Conservation (phyloP, 257 asterid species). For the Solanum bulbocastanum region DNA sequence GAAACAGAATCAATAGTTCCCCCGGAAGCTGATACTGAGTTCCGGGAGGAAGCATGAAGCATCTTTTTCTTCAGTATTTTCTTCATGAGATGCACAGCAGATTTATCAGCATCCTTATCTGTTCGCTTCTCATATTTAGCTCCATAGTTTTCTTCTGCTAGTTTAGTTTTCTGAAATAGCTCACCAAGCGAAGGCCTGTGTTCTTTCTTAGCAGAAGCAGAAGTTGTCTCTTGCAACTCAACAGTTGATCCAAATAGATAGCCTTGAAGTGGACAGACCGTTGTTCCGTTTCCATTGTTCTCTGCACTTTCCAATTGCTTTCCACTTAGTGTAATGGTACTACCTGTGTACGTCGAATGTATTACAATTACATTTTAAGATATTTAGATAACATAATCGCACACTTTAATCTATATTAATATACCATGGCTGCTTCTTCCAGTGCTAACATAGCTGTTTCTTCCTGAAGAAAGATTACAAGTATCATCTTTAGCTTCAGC, state of each 20-base stretch:
- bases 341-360: not conserved
- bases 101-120: conserved; percentile 58
- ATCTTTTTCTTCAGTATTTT: conserved; percentile 53
- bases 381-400: not conserved
- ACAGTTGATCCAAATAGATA: conserved; percentile 76
- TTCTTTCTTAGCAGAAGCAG: conserved; percentile 37
- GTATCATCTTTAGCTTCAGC: conserved; percentile 36
- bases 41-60: conserved; percentile 32
- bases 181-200: conserved; percentile 86
- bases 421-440: conserved; percentile 61
- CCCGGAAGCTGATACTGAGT: conserved; percentile 30
- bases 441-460: conserved; percentile 70
- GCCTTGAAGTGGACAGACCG: conserved; percentile 67
- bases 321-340: conserved; percentile 57
- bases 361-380: not conserved
- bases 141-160: conserved; percentile 47
- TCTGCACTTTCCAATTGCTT: conserved; percentile 50
- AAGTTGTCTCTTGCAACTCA: conserved; percentile 41
- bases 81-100: conserved; percentile 56
- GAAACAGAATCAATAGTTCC: conserved; percentile 37
- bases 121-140: conserved; percentile 36
- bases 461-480: conserved; percentile 55
- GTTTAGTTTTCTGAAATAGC: conserved; percentile 75
- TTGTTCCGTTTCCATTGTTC: conserved; percentile 34
- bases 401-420: not conserved